Base-by-base conservation (phyloP, 2,329 filamentous ascomycete genomes). In the Verticillium nubilum region DNA sequence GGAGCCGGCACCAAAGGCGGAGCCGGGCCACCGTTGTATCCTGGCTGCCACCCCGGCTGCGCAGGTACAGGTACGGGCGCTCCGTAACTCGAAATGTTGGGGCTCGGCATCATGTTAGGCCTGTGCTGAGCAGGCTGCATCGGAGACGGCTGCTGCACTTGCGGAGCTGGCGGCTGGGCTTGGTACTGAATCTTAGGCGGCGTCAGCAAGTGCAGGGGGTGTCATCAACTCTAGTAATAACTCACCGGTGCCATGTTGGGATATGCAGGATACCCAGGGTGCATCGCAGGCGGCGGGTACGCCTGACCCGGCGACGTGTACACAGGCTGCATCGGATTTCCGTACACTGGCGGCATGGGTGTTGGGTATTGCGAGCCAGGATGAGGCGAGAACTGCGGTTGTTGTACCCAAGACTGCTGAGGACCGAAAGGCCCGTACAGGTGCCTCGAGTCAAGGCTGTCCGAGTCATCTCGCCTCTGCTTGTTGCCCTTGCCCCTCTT, bases 401-500 rank as follows among this genome's bases (percentile, higher is more conserved):
- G 71, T 19, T 82, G 72, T 12, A 80, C 76, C 85, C 86, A 88
- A 4, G 81, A 81, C 33, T 79, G 83, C 61, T 84, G 80, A 63
- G 78, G 77, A 25, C 81, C 80, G 68, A 85, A 89, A 4, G 85
- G 79, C n/a, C 86, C 85, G 70, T 90, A 93, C 60, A 89, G 86
- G 60, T 85, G 84, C 58, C 86, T 78, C 12, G 84, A 84, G 67
- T 88, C 86, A 62, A 88, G 88, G 63, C 79, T 82, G 64, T 87
- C 86, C 0, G 84, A 86, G 67, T 88, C 85, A 62, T 87, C 84
- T 53, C 85, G 80, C 50, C 85, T 81, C 66, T 86, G 84, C 69
- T 85, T 87, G 61, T 75, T 70, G 73, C 87, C 69, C 83, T 90
- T 80, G 73, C 86, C 76, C 84, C 90, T 79, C 67, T 91, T 91